A percentile compares a stretch with the other conserved stretches of the same genome.
Conservation (phyloP, 2,329 filamentous ascomycete species). For the Botrytis galanthina region DNA sequence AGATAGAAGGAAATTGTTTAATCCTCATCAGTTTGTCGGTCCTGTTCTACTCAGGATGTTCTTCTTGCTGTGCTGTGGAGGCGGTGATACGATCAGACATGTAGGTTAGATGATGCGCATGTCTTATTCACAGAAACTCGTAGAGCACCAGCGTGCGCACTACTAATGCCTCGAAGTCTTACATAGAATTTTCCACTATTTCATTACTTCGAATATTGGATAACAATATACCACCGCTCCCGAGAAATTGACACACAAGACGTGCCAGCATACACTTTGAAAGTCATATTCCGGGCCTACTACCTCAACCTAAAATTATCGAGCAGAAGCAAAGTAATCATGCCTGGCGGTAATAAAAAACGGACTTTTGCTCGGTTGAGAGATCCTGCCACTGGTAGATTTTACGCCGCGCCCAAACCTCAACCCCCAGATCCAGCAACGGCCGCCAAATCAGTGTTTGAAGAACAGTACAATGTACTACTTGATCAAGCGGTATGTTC, state of each 20-base stretch:
- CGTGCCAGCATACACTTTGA: neutral
- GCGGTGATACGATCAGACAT: neutral
- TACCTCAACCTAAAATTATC: neutral
- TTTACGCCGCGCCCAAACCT: neutral
- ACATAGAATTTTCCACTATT: neutral
- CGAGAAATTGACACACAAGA: neutral
- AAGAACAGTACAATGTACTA: neutral
- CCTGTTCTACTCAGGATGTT: neutral
- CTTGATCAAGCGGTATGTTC: neutral
- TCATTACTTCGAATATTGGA: neutral
- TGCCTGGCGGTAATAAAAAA: neutral
- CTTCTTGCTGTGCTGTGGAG: neutral
- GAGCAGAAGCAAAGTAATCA: neutral
- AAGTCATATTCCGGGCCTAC: neutral
- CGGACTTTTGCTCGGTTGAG: rapidly evolving
- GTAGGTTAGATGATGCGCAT: neutral
- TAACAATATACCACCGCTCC: neutral
- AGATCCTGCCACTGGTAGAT: neutral
- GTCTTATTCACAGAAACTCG: neutral
- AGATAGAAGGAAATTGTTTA: neutral
- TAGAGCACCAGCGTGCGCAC: neutral
- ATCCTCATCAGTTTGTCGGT: neutral
- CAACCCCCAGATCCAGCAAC: neutral
- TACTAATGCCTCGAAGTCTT: neutral
- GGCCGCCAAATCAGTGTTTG: neutral